These are phyloP conservation scores for Jackrogersella multiformis DNA, from an alignment of 495 filamentous ascomycete genomes.

Conservation along the genomic window DNA sequence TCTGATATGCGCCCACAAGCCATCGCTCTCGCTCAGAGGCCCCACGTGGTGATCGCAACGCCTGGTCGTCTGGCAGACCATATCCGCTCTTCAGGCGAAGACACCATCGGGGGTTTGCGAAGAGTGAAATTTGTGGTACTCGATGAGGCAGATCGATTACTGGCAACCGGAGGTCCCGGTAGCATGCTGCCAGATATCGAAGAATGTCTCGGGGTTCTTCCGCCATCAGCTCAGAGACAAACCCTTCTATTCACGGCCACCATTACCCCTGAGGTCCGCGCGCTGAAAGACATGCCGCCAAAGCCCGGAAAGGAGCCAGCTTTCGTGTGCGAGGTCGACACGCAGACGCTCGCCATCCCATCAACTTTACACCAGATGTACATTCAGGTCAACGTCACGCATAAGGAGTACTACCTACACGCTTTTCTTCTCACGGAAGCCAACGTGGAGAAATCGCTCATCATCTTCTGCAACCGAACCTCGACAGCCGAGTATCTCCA, in stretches of 20 bases:
- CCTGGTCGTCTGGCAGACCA: conserved; percentile 95
- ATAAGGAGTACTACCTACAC: conserved; percentile 93
- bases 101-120: conserved; percentile 82
- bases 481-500: conserved; percentile 87
- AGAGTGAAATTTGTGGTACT: conserved; percentile 87
- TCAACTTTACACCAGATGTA: conserved; percentile 84
- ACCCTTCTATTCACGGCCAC: conserved; percentile 94
- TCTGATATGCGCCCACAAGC: conserved; percentile 93
- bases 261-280: conserved; percentile 89
- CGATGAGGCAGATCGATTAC: conserved; percentile 93
- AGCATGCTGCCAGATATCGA: conserved; percentile 95
- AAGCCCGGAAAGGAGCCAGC: conserved; percentile 73
- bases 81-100: conserved; percentile 85
- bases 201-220: conserved; percentile 82
- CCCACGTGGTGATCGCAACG: conserved; percentile 93
- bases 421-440: conserved; percentile 81
- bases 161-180: conserved; percentile 73
- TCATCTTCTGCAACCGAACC: conserved; percentile 96
- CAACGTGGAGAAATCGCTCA: conserved; percentile 77
- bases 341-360: conserved; percentile 76
- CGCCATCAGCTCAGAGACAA: conserved; percentile 72
- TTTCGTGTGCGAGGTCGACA: conserved; percentile 88
- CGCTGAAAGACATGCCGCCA: conserved; percentile 78
- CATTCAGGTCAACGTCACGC: conserved; percentile 84
- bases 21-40: conserved; percentile 77